These are phyloP conservation scores for Sporothrix variecibatus DNA, from an alignment of 2,329 filamentous ascomycete species.

Conservation along the genomic window DNA sequence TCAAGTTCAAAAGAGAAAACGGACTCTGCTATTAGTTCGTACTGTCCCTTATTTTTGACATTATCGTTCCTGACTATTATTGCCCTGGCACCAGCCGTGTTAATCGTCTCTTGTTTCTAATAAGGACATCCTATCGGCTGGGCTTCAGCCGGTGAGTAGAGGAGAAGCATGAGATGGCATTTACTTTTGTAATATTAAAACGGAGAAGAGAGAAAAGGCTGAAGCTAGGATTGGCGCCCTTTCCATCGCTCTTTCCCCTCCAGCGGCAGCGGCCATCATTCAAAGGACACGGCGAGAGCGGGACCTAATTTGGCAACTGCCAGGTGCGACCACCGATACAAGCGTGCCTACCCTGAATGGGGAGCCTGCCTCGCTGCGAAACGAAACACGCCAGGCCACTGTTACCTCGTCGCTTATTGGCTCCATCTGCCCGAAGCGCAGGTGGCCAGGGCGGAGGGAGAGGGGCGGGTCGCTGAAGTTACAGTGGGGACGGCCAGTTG, in stretches of 20 bases:
- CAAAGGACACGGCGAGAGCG: background rate
- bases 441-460: slow-evolving; percentile 22
- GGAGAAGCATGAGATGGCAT: background rate
- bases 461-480: background rate
- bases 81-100: background rate
- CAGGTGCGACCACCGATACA: background rate
- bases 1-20: background rate
- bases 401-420: slow-evolving; percentile 32
- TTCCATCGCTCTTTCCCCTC: background rate
- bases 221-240: background rate
- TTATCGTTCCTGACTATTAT: background rate
- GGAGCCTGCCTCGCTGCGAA: background rate
- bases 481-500: background rate
- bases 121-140: background rate
- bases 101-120: background rate
- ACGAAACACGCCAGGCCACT: background rate
- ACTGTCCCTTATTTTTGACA: background rate
- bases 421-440: slow-evolving; percentile 36
- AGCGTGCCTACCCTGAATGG: background rate
- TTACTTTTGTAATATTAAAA: background rate
- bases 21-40: background rate
- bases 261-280: background rate
- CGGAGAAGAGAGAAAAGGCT: background rate
- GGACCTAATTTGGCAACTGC: background rate
- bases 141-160: background rate